phyloP scores from a whole-genome alignment of 257 asterid species.

The Jaltomata sinuosa region DNA sequence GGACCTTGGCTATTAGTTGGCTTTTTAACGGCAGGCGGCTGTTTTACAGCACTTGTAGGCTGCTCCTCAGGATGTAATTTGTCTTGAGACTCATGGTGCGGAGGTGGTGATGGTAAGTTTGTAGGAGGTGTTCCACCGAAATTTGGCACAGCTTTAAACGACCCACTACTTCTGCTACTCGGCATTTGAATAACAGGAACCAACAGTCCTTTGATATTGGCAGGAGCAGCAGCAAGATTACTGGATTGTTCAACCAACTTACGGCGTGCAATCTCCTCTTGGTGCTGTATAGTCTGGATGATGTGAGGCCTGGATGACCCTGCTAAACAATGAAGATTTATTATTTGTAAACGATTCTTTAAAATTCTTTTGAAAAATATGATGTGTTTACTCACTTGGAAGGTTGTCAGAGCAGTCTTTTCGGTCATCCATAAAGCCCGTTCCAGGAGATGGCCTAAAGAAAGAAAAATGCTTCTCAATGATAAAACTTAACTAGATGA shows the following conservation, averaged over 20 bases:
- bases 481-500: background rate
- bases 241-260: conserved; percentile 42
- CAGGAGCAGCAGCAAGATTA: conserved; percentile 52
- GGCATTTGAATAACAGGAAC: conserved; percentile 30
- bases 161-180: conserved; percentile 76
- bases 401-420: conserved; percentile 24
- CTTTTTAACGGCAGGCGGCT: background rate
- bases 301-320: conserved; percentile 25
- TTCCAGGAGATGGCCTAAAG: conserved; percentile 9
- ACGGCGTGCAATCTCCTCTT: conserved; percentile 34
- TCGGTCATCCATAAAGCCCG: conserved; percentile 12
- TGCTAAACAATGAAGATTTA: conserved; percentile 7
- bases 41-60: background rate
- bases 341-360: background rate
- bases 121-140: conserved; percentile 12
- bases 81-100: conserved; percentile 2
- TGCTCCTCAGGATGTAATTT: background rate
- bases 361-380: background rate
- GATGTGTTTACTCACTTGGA: conserved; percentile 29
- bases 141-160: conserved; percentile 68
- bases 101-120: conserved; percentile 17
- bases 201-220: conserved; percentile 12
- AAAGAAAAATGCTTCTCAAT: background rate
- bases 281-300: conserved; percentile 10
- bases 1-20: conserved; percentile 8